Percentiles rank a stretch among this genome's conserved stretches.
phyloP scores from a whole-genome alignment of 2,329 filamentous ascomycete genomes.

The Cladophialophora exuberans region DNA sequence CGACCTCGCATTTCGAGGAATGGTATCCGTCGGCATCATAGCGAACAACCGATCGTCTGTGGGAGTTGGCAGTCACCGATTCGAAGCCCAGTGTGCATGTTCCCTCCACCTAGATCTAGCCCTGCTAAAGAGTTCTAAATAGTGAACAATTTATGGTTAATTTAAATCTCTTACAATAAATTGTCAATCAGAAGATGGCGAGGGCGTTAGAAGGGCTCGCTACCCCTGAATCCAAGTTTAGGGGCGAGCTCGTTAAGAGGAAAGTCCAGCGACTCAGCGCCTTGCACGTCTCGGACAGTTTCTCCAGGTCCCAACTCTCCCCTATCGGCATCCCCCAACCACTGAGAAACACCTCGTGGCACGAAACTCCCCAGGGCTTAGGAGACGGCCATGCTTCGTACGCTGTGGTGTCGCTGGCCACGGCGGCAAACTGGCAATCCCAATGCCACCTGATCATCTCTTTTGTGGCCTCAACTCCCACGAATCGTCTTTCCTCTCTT shows the following conservation, averaged over 20 bases:
- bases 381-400: conserved; percentile 66
- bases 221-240: conserved; percentile 28
- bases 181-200: neutral
- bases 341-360: neutral
- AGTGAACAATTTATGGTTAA: too few species aligned
- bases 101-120: too few species aligned
- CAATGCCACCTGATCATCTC: conserved; percentile 66
- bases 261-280: conserved; percentile 43
- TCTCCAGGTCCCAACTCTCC: conserved; percentile 42
- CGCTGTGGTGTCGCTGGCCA: conserved; percentile 58
- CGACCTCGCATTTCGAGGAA: too few species aligned
- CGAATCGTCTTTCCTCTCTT: conserved; percentile 28
- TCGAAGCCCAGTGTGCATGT: too few species aligned
- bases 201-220: conserved; percentile 28
- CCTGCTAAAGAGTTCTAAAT: too few species aligned
- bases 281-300: conserved; percentile 39
- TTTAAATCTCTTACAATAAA: too few species aligned
- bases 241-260: conserved; percentile 47
- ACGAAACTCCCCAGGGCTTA: neutral
- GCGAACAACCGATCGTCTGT: too few species aligned
- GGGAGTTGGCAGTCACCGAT: too few species aligned
- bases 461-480: conserved; percentile 55
- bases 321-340: conserved; percentile 34
- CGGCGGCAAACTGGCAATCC: conserved; percentile 58
- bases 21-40: too few species aligned